Base-by-base conservation (phyloP, 176 grass and related monocot species). In the Cenchrus fungigraminus region DNA sequence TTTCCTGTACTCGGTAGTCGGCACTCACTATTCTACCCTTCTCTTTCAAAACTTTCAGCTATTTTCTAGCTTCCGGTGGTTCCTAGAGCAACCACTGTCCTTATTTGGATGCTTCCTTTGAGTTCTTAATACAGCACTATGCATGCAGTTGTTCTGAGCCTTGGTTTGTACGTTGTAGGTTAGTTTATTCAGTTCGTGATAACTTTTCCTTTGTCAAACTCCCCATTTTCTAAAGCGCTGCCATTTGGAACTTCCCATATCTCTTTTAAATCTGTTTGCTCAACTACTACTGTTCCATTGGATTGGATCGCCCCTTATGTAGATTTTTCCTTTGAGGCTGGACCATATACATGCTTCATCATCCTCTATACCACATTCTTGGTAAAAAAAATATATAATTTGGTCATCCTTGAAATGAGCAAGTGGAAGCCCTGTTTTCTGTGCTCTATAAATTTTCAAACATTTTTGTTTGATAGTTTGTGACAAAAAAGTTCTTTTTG, bases 251-350 rank as follows among this genome's bases (percentile, higher is more conserved):
- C 44, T 78, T 44, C 9, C 20, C 13, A 54, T 63, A 29, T 29
- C 1, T 31, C 8, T 16, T 83, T 72, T 78, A 54, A 63, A 55
- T 20, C 16, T 83, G 7, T 72, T 69, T 9, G 65, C 73, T 88
- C 86, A 88, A 83, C 61, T 82, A 12, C 74, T 72, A 65, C 80
- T 72, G 31, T 61, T 82, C 71, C 79, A 82, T 82, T 68, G 79
- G 54, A 87, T 42, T 31, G 19, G 31, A 82, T 87, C 68, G 31
- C 25, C 8, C 9, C 13, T 28, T 19, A n/a, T 10, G 9, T 63
- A 70, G 44, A 71, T 77, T 78, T 56, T 44, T 77, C 73, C 65
- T 71, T 55, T 68, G 45, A 29, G 14, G 6, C 19, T 77, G 61
- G 50, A n/a, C 11, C 14, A 77, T 25, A 16, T 55, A 25, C 53